Base-by-base conservation (phyloP, 179 eudicot genomes). In the Drosera spatulata region DNA sequence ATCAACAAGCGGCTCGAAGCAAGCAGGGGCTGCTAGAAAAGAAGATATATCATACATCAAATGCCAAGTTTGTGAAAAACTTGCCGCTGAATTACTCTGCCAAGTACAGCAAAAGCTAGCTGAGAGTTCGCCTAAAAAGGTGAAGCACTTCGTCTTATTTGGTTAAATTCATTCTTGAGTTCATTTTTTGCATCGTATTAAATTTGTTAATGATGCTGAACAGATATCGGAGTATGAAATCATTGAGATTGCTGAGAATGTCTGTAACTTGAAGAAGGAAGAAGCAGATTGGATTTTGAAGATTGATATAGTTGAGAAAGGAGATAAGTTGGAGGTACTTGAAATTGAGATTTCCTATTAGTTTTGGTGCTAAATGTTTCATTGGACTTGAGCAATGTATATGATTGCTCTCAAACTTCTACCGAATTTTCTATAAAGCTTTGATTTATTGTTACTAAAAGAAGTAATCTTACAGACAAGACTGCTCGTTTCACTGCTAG, bases 211-310 rank as follows among this genome's bases (percentile, higher is more conserved):
- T 10, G 60, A 7, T 47, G 22, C 41, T 41, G 59, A 13, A 73
- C 75, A 93, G 99, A 72, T 86, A 53, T 86, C 90, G 11, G 99
- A 93, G 82, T 93, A 71, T 77, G 71, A 89, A 71, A 79, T 93
- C 11, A 93, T 93, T 44, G 99, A 93, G 67, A 79, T 86, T 61
- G 73, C 89, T 61, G 99, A 93, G 81, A 93, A 93, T 75, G 69
- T 82, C 4, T 93, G 99, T 45, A 86, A 89, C 75, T 75, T 93
- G 82, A 93, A 93, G 88, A 93, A 93, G 86, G 80, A 78, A 64
- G 97, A 93, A 83, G 88, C 90, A 62, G 97, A 93, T 77, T 93
- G 99, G 97, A 81, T 93, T 61, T 76, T 89, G 38, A 89, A 86
- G 65, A 82, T 93, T 66, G 99, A 93, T 60, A 85, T 93, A 59